Percentiles rank a stretch among this genome's conserved stretches.
Evolutionary conservation across 2,329 filamentous ascomycete genomes (phyloP).

Genomic region (Colletotrichum siamense): DNA sequence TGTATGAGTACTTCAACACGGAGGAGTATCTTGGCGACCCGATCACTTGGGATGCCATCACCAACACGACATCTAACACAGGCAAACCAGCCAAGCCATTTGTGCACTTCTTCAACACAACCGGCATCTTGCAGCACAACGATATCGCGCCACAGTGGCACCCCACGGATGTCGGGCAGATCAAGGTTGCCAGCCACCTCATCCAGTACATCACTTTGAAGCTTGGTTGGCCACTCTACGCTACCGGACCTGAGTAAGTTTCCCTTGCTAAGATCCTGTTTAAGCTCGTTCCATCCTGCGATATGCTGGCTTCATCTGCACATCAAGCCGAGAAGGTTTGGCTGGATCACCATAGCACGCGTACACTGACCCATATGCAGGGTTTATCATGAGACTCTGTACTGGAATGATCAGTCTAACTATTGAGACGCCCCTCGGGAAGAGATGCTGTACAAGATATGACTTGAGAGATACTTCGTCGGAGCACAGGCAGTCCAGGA

Average conservation of each 20-base stretch:
- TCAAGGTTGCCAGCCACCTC: conserved; percentile 66
- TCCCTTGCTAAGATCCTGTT: conserved; percentile 28
- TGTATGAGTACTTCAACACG: conserved; percentile 60
- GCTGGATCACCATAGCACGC: neutral
- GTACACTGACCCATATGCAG: conserved; percentile 24
- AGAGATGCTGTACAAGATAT: neutral
- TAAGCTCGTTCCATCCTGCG: neutral
- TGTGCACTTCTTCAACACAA: conserved; percentile 67
- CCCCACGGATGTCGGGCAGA: conserved; percentile 65
- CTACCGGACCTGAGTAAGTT: conserved; percentile 58
- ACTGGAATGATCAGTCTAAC: conserved; percentile 55
- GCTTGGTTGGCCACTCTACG: conserved; percentile 61
- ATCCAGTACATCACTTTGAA: conserved; percentile 61
- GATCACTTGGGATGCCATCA: conserved; percentile 43
- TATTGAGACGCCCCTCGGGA: conserved; percentile 36
- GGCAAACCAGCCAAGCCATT: conserved; percentile 45
- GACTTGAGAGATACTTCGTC: neutral
- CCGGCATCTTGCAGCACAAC: conserved; percentile 66
- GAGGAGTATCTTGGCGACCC: conserved; percentile 44
- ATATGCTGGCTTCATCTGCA: neutral
- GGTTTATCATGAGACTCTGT: conserved; percentile 51
- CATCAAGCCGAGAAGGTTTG: neutral
- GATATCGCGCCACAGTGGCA: conserved; percentile 65
- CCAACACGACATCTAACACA: conserved; percentile 37
- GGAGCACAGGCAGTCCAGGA: neutral